Evolutionary conservation across 768 basidiomycete species (phyloP), one percentile per base, ranked within the genome.

Genomic region (Macrolepiota fuliginosa): DNA sequence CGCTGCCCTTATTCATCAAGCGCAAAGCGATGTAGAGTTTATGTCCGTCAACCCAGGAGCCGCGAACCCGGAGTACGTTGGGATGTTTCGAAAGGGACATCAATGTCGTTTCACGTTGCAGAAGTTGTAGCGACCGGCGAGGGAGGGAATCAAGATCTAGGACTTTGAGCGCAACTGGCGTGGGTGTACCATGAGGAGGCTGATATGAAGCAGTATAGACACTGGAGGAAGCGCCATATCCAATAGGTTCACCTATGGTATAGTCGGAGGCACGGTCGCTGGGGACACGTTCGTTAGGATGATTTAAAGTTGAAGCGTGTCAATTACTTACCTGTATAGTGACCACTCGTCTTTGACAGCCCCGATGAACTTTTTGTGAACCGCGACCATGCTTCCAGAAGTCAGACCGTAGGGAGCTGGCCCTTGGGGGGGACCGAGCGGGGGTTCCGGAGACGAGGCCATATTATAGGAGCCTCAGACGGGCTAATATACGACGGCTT

Each of bases 31-130:
- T 96, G 70, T 86, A 84, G 6, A 96, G 81, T 68, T 89, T 90
- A 72, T 90, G 89, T 45, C 91, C 93, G 4, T 86, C 81, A 68
- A 91, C 82, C 94, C 94, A 96, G 15, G 88, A 89, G 17, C 94
- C 94, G 66, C 94, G 88, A 3, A 96, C 94, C 60, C 94, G 90
- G 12, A 96, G 80, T 19, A 96, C 93, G 65, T 96, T 94, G n/a
- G 92, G 92, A 63, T 95, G 94, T 67, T 96, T 96, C 11, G 87
- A 90, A 4, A 96, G 82, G 1, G 92, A 93, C 94, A 96, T 96
- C 37, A 96, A 81, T 52, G 91, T 91, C 0, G 94, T 95, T 74
- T 96, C 94, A 54, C 91, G 82, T 66, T 88, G 88, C 17, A 94
- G 80, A 24, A 92, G 85, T 7, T 81, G 77, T n/a, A 94, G 79